phyloP scores from a whole-genome alignment of 805 yeast species.

The Kockiozyma suomiensis region DNA sequence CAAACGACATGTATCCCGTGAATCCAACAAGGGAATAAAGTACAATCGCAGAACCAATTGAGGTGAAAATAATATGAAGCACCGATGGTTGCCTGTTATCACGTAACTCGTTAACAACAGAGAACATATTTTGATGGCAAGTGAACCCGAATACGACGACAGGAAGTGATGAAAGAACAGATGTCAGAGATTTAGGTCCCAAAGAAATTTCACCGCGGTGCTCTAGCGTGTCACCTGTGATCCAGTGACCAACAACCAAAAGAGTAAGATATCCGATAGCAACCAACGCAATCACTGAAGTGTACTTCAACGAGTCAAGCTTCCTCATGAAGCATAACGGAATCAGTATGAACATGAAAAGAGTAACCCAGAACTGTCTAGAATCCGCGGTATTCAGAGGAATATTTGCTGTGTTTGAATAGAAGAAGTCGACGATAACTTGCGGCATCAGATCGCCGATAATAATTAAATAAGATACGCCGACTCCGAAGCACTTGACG shows the following conservation, averaged over 20 bases:
- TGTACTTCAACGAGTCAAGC: slow-evolving; percentile 80
- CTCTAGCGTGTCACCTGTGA: slow-evolving; percentile 57
- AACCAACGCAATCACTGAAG: slow-evolving; percentile 78
- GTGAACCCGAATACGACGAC: slow-evolving; percentile 92
- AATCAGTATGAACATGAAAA: slow-evolving; percentile 51
- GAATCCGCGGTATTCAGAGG: slow-evolving; percentile 20
- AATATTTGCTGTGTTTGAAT: slow-evolving; percentile 1
- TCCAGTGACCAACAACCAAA: slow-evolving; percentile 71
- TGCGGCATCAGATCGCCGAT: slow-evolving; percentile 76
- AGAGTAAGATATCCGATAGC: slow-evolving; percentile 78
- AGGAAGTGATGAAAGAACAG: slow-evolving; percentile 76
- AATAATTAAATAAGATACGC: slow-evolving; percentile 71
- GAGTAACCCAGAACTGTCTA: slow-evolving; percentile 53
- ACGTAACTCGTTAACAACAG: slow-evolving; percentile 77
- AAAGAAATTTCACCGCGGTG: slow-evolving; percentile 55
- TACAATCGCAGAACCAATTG: slow-evolving; percentile 61
- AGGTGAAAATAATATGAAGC: slow-evolving; percentile 51
- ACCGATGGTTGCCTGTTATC: slow-evolving; percentile 55
- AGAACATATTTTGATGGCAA: slow-evolving; percentile 93
- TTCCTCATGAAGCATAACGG: slow-evolving; percentile 75
- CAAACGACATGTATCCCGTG: slow-evolving; percentile 84
- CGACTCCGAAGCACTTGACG: slow-evolving; percentile 78
- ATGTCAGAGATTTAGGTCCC: slow-evolving; percentile 49
- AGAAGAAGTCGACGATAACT: slow-evolving; percentile 39
- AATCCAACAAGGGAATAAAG: slow-evolving; percentile 75